Evolutionary conservation across 768 basidiomycete genomes (phyloP).

Genomic region (Kwoniella heveanensis): DNA sequence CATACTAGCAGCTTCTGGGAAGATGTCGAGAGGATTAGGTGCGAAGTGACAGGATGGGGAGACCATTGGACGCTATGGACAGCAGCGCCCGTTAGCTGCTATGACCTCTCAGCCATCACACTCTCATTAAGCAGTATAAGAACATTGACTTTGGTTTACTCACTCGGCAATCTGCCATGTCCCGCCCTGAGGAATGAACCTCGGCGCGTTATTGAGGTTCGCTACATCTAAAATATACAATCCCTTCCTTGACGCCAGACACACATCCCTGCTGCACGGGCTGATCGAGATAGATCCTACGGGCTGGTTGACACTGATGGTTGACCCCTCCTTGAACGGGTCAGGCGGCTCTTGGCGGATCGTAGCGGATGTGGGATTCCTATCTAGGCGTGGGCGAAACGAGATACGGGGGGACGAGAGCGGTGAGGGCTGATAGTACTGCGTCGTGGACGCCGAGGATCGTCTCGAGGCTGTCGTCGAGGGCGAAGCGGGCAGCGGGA

Average conservation of each 20-base stretch:
- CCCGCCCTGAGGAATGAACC: constrained; percentile 93
- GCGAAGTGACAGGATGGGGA: constrained; percentile 52
- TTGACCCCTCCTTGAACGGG: constrained; percentile 41
- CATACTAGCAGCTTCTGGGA: constrained; percentile 70
- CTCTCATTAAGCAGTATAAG: too few relatives aligned
- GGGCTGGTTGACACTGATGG: constrained; percentile 55
- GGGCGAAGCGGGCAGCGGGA: constrained; percentile 29
- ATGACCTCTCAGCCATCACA: not conserved
- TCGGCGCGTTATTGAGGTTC: constrained; percentile 78
- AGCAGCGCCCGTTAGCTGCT: not conserved
- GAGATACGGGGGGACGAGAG: constrained; percentile 30
- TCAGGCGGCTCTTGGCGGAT: constrained; percentile 24
- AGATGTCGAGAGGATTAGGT: constrained; percentile 54
- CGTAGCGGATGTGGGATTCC: constrained; percentile 29
- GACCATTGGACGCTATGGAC: constrained; percentile 55
- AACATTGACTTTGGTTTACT: too few relatives aligned
- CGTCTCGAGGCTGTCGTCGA: constrained; percentile 17
- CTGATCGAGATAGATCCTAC: constrained; percentile 63
- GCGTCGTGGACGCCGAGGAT: constrained; percentile 20
- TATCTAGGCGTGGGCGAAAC: constrained; percentile 32
- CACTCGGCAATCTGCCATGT: constrained; percentile 79
- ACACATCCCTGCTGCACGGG: constrained; percentile 82
- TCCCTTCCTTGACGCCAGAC: constrained; percentile 80
- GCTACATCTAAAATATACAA: constrained; percentile 94
- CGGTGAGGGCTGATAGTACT: constrained; percentile 25